Base-by-base conservation (phyloP, 768 basidiomycete species). In the Boletus edulis region DNA sequence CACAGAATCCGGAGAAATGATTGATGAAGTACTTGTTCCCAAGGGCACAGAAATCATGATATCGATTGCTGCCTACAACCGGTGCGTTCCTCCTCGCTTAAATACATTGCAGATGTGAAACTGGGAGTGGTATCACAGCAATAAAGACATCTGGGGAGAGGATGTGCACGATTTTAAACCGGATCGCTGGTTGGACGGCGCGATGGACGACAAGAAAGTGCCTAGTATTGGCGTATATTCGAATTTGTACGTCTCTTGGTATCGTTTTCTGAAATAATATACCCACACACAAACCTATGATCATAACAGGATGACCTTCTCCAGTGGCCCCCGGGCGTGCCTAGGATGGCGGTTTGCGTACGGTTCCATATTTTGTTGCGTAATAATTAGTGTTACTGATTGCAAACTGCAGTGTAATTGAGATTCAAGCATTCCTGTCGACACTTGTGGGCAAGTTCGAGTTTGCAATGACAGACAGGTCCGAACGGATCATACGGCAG, bases 341-440 rank as follows among this genome's bases (percentile, higher is more conserved):
- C 43, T 68, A 15, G 67, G 64, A 24, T 67, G 66, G 62, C 67
- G 60, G 13, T 58, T 67, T 41, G 67, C 63, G 65, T 68, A 34
- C 46, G 62, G 44, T 24, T n/a, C 37, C 17, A 12, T 49, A 13
- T 31, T 15, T 44, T n/a, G 6, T n/a, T 15, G 24, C 20, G 10
- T 20, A 1, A 29, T 15, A 20, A 44, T 32, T 14, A 34, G 13
- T 20, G 15, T 39, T 9, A 11, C 35, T 56, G 29, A 50, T 38
- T 29, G 22, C 12, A 41, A 13, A 34, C 1, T 18, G 8, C 55
- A 73, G 73, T 7, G 57, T 82, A 4, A 59, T 76, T 17, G 82
- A 85, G 60, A 60, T 85, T 4, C 84, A 86, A 57, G 75, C 76
- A 0, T 81, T 86, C 68, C 57, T 85, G 22, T 74, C 77, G n/a